phyloP scores from a whole-genome alignment of 805 yeast genomes.

The Kodamaea jinghongensis region DNA sequence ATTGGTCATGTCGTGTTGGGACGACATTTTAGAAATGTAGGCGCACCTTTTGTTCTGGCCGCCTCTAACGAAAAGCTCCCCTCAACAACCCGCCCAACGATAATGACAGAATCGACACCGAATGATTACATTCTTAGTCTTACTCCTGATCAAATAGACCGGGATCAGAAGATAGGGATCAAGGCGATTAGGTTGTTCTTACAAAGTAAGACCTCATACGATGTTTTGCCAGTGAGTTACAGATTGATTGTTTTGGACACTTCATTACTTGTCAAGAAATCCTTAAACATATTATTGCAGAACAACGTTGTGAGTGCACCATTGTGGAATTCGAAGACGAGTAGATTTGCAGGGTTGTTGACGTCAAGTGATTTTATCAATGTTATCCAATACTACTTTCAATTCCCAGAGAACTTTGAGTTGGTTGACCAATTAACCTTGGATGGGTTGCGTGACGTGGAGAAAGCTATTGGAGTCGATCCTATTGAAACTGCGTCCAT shows the following conservation, averaged over 20 bases:
- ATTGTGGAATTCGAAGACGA: constrained; percentile 86
- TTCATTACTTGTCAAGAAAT: constrained; percentile 81
- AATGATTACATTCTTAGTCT: constrained; percentile 42
- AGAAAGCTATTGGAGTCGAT: constrained; percentile 79
- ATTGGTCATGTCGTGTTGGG: too few relatives aligned
- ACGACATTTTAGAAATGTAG: too few relatives aligned
- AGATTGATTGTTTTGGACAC: constrained; percentile 92
- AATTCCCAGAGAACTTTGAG: constrained; percentile 83
- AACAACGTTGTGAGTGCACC: constrained; percentile 97
- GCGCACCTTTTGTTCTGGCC: too few relatives aligned
- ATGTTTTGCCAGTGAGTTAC: constrained; percentile 93
- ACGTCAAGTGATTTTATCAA: constrained; percentile 92
- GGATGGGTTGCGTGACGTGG: constrained; percentile 83
- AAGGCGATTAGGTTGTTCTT: constrained; percentile 80
- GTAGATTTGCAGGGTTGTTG: constrained; percentile 89
- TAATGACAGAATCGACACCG: constrained; percentile 28
- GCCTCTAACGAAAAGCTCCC: too few relatives aligned
- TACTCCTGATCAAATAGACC: constrained; percentile 41
- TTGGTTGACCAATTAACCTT: constrained; percentile 81
- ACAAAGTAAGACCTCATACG: constrained; percentile 90
- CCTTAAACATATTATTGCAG: constrained; percentile 83
- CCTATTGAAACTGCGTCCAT: constrained; percentile 84
- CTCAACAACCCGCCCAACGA: too few relatives aligned
- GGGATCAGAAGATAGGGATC: constrained; percentile 72
- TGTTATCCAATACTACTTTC: constrained; percentile 91